Evolutionary conservation across 2,329 filamentous ascomycete species (phyloP), one percentile per base, ranked within the genome.

Genomic region (Aspergillus caelatus): DNA sequence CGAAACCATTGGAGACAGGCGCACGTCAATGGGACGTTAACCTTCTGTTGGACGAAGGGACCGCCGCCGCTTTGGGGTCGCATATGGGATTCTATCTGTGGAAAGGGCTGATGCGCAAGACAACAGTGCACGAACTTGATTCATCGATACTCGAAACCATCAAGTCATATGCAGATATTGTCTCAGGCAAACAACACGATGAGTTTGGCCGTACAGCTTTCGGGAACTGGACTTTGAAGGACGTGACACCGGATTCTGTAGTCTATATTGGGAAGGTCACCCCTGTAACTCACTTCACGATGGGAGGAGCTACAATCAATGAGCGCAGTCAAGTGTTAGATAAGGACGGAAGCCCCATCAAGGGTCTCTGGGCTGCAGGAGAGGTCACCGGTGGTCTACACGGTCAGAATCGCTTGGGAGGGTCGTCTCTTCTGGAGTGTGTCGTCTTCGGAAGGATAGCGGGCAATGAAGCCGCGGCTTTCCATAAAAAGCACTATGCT

Each of bases 341-440:
- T 7, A 71, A 71, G 9, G 71, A 76, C 3, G 72, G 80, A 14
- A 72, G 72, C 36, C 81, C 81, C 0, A 85, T 90, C 39, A 70
- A 79, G 3, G 87, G 88, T 0, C 68, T 90, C 0, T 89, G 86
- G 84, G 87, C 83, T 0, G 87, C 88, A 0, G 88, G 88, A 0
- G 88, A 90, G 77, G 83, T 89, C 21, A 88, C 87, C 0, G 88
- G 88, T 0, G 88, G 88, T 0, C 78, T 90, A 9, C 88, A 90
- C 69, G 87, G 88, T 0, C 85, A 85, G 55, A 89, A 89, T 69
- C 78, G 88, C 16, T 71, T 90, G 0, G 87, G 86, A 19, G 87
- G 88, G 0, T 88, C 85, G 6, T 88, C 86, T 1, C 68, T 89
- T 59, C 71, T 90, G 8, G 87, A 89, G 67, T 89, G 88, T 76